Evolutionary conservation across 495 filamentous ascomycete genomes (phyloP).

Genomic region (Lepraria neglecta): DNA sequence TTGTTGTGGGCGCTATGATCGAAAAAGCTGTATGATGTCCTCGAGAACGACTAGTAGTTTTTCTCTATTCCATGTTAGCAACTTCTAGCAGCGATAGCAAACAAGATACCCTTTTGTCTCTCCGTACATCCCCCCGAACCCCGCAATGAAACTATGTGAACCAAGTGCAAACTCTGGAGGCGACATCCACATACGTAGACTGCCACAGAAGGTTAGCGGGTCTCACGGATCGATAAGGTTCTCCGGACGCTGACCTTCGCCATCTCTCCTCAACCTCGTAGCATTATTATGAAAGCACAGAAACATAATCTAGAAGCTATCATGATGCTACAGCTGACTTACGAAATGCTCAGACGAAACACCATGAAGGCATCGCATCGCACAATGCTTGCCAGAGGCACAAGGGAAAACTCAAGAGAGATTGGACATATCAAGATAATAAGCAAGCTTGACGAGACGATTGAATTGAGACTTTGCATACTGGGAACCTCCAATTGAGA

Average conservation of each 20-base stretch:
- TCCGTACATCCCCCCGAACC: too few species aligned
- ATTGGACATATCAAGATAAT: too few species aligned
- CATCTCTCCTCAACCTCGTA: not conserved
- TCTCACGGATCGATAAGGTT: not conserved
- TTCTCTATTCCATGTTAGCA: not conserved
- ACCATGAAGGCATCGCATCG: too few species aligned
- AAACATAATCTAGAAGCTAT: too few species aligned
- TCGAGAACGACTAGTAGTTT: not conserved
- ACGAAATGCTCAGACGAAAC: too few species aligned
- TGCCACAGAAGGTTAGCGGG: conserved; percentile 6
- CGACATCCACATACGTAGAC: not conserved
- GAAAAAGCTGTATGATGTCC: not conserved
- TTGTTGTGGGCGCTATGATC: not conserved
- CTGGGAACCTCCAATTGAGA: too few species aligned
- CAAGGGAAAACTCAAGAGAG: too few species aligned
- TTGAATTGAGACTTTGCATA: too few species aligned
- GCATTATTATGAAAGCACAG: not conserved
- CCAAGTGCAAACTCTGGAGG: not conserved
- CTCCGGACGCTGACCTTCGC: conserved; percentile 2
- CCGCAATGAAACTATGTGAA: too few species aligned
- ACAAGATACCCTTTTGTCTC: conserved; percentile 1
- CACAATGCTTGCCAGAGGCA: too few species aligned
- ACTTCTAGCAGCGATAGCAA: conserved; percentile 1
- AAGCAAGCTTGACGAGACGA: too few species aligned
- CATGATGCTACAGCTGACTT: too few species aligned